phyloP scores from a whole-genome alignment of 306 rosid genomes.

The Vicia faba region DNA sequence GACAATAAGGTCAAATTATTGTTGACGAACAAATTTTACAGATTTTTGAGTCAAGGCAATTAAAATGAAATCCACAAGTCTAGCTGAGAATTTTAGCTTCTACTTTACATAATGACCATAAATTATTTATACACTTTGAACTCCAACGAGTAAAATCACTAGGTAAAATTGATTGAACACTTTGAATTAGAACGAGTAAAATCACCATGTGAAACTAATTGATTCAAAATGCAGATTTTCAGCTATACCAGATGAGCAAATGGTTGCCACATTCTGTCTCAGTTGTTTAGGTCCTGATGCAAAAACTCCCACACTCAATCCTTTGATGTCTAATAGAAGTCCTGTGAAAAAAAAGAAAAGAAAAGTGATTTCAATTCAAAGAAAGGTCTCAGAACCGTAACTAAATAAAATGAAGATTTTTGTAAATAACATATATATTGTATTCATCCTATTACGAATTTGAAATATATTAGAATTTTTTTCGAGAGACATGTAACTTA shows the following conservation, averaged over 20 bases:
- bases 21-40: constrained; percentile 4
- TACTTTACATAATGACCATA: background rate
- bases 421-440: no score
- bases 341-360: constrained; percentile 39
- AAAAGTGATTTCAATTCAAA: no score
- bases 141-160: no score
- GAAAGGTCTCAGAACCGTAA: no score
- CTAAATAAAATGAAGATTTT: no score
- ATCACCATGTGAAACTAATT: constrained; percentile 80
- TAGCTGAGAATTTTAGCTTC: background rate
- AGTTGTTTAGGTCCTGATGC: constrained; percentile 69
- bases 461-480: no score
- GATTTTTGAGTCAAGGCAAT: background rate
- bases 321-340: constrained; percentile 51
- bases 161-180: background rate
- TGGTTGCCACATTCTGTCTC: constrained; percentile 80
- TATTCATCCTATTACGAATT: no score
- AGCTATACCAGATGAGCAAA: constrained; percentile 61
- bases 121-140: background rate
- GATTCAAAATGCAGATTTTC: constrained; percentile 71
- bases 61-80: background rate
- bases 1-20: background rate
- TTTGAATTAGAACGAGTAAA: background rate
- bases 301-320: constrained; percentile 55
- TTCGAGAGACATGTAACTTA: constrained; percentile 38